Base-by-base conservation (phyloP, 768 basidiomycete genomes). In the Boletus tomentosulus region DNA sequence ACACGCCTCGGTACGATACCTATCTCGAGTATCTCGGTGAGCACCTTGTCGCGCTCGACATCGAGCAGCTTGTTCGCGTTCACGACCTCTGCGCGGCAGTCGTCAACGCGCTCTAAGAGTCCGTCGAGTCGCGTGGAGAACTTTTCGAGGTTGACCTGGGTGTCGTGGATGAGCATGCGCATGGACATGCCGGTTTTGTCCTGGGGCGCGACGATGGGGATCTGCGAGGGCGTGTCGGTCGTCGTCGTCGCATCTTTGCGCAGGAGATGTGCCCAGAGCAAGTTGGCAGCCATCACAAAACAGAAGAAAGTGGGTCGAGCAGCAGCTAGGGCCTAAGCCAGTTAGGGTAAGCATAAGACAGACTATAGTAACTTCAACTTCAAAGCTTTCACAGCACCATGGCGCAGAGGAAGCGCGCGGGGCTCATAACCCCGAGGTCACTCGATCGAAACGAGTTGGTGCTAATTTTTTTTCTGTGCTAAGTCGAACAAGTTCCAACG, bases 141-240 rank as follows among this genome's bases (percentile, higher is more conserved):
- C 59, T 73, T 79, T 67, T 90, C 86, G 34, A 89, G 75, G 56
- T 84, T 81, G 22, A 78, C 79, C 52, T 88, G 86, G 1, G 86
- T 88, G 63, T 89, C 88, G 58, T 89, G 81, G 22, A 90, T 71
- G 12, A 89, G 76, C 59, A 89, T 77, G 38, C 87, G 80, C 71
- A 84, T 84, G 6, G 87, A 86, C 3, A 86, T 85, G 12, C 78
- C 81, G 10, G 79, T 78, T 59, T 79, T 87, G 70, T 89, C 87
- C 28, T 79, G 59, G 4, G 86, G 83, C 11, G 74, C 73, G 39
- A 75, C 57, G 11, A 79, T 76, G 8, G 72, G 66, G 31, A 58
- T 55, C 48, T 59, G 60, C 13, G 59, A 52, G 31, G 64, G 34
- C 33, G 69, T 54, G 13, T 63, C 51, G 2, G 66, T 47, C 24